A percentile compares a stretch with the other conserved stretches of the same genome.
These are phyloP conservation scores for Rhizodiscina lignyota DNA, from an alignment of 495 filamentous ascomycete genomes.

Conservation along the genomic window DNA sequence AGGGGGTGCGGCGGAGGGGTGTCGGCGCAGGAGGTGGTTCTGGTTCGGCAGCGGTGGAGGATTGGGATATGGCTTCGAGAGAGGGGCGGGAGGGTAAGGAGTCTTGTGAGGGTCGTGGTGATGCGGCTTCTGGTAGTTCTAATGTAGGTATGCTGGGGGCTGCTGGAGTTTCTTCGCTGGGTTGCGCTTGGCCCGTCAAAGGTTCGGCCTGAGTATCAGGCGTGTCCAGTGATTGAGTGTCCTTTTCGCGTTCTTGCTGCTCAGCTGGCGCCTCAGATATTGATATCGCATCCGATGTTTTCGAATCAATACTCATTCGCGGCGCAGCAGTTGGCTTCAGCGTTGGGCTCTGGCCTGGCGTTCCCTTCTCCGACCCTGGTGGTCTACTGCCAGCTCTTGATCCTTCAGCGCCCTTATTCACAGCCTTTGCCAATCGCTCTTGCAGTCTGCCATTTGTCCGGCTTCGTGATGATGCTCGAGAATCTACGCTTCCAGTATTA, in stretches of 20 bases:
- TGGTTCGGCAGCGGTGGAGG: constrained; percentile 25
- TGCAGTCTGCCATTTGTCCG: constrained; percentile 62
- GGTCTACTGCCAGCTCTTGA: constrained; percentile 9
- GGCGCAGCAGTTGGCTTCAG: too few relatives aligned
- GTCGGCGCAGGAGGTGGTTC: constrained; percentile 19
- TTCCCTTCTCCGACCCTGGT: too few relatives aligned
- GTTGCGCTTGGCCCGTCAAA: too few relatives aligned
- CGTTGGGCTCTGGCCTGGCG: too few relatives aligned
- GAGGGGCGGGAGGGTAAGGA: constrained; percentile 14
- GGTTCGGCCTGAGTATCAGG: too few relatives aligned
- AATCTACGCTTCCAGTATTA: not conserved
- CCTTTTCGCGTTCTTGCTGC: too few relatives aligned
- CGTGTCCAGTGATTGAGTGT: too few relatives aligned
- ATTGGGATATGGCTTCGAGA: constrained; percentile 9
- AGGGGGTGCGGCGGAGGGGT: constrained; percentile 5
- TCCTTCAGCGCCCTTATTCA: constrained; percentile 23
- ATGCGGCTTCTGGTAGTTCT: too few relatives aligned
- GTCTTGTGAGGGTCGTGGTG: not conserved
- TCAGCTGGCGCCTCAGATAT: too few relatives aligned
- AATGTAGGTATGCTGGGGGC: too few relatives aligned
- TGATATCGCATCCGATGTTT: constrained; percentile 10
- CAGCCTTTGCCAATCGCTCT: constrained; percentile 61
- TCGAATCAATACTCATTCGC: constrained; percentile 15
- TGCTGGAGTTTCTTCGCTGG: too few relatives aligned
- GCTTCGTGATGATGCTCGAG: constrained; percentile 22